Base-by-base conservation (phyloP, 1,139 yeast genomes). In the Lodderomyces theae region DNA sequence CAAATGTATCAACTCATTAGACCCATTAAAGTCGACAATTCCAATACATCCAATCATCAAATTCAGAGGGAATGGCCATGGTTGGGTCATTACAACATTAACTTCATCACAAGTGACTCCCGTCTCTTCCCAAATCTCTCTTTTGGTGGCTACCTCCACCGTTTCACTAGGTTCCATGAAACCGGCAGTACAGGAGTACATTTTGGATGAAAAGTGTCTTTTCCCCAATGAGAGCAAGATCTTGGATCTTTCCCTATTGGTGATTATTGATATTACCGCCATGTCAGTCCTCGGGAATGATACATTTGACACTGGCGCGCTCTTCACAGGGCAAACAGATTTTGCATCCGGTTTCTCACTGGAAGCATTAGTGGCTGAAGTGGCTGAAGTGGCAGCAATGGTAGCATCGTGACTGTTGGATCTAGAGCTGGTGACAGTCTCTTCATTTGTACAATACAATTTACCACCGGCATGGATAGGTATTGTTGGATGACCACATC, bases 1-100 rank as follows among this genome's bases (percentile, higher is more conserved):
- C 45, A 88, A 67, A 52, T 83, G 71, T 49, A 90, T 83, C 5
- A 56, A 53, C 52, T 82, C 88, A 52, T 79, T 74, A 11, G 50
- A 60, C 0, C 82, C 85, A 49, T 81, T 72, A 53, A 79, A 80
- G 8, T 82, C 86, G 2, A 82, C 85, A 29, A 74, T 71, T 0
- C 87, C 96, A 43, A 89, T 60, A 60, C 97, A 89, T 9, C 97
- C 97, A 52, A 92, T 75, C 97, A 90, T 90, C 53, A 92, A 64
- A 57, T 86, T 89, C 0, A 88, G 88, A 1, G 97, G 97, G 63
- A 81, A 90, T 18, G 97, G 98, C 97, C 97, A 89, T 5, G 97
- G 96, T 61, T 89, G 97, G 7, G 92, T 78, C 56, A 80, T 71
- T 23, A 82, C 66, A 39, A 89, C 72, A 39, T 69, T 61, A 26